phyloP scores from a whole-genome alignment of 306 rosid genomes.

The Spatholobus suberectus region DNA sequence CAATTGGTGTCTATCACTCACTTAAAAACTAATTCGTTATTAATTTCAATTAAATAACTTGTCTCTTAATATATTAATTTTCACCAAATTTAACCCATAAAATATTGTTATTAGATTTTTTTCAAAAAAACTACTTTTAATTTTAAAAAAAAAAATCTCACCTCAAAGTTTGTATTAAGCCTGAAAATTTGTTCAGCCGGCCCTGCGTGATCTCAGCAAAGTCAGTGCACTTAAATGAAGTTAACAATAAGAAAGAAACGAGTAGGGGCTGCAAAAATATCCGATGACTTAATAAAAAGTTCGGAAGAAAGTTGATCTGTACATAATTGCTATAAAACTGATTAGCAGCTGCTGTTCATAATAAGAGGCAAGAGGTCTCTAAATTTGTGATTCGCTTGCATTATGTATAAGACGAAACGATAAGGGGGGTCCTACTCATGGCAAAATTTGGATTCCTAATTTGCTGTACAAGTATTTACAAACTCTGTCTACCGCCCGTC shows the following conservation, averaged over 20 bases:
- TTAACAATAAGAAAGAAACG: slow-evolving; percentile 9
- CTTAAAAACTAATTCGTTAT: too few relatives aligned
- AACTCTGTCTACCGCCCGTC: slow-evolving; percentile 45
- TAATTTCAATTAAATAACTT: too few relatives aligned
- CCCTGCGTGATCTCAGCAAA: background rate
- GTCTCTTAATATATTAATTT: too few relatives aligned
- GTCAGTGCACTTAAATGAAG: background rate
- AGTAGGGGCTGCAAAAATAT: slow-evolving; percentile 15
- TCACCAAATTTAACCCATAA: too few relatives aligned
- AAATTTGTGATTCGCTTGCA: slow-evolving; percentile 22
- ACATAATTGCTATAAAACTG: slow-evolving; percentile 38
- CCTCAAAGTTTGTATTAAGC: too few relatives aligned
- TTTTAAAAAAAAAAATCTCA: too few relatives aligned
- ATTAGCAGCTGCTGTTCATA: slow-evolving; percentile 16
- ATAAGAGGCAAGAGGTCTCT: slow-evolving; percentile 38
- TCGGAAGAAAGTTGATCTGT: slow-evolving; percentile 37
- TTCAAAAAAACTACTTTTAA: too few relatives aligned
- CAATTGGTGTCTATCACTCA: too few relatives aligned
- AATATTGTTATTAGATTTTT: too few relatives aligned
- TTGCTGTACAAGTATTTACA: slow-evolving; percentile 75
- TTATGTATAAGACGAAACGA: slow-evolving; percentile 37
- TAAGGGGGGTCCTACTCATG: slow-evolving; percentile 43
- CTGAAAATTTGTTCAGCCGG: too few relatives aligned
- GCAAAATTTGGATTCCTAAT: slow-evolving; percentile 51
- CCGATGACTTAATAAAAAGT: background rate